A percentile compares a stretch with the other conserved stretches of the same genome.
Conservation (phyloP, 345 rosid species). For the Moricandia moricandioides region DNA sequence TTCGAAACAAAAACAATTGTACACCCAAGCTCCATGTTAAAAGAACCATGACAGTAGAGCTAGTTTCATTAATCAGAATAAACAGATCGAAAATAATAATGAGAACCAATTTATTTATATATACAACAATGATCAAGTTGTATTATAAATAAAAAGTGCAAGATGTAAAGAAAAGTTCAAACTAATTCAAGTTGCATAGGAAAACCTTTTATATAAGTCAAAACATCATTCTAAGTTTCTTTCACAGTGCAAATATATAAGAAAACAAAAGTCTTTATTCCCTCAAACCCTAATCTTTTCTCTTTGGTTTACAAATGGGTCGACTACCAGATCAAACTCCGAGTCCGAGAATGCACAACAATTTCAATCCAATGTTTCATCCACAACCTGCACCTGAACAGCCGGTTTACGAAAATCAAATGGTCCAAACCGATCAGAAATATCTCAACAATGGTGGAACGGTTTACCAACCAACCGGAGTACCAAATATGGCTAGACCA, state of each 20-base stretch:
- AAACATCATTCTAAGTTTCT: background rate
- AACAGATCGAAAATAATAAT: background rate
- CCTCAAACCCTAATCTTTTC: background rate
- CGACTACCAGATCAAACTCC: slow-evolving; percentile 15
- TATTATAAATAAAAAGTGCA: slow-evolving; percentile 1
- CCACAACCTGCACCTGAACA: slow-evolving; percentile 4
- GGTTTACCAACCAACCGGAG: slow-evolving; percentile 1
- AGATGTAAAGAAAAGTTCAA: slow-evolving; percentile 9
- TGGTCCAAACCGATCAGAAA: background rate
- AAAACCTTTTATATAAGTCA: slow-evolving; percentile 16
- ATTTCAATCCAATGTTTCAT: slow-evolving; percentile 16
- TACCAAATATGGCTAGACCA: background rate
- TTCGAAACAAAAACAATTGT: background rate
- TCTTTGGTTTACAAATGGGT: slow-evolving; percentile 29
- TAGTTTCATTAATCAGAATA: background rate
- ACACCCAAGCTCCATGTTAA: slow-evolving; percentile 6
- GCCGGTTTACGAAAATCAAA: slow-evolving; percentile 8
- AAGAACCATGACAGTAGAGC: slow-evolving; percentile 17
- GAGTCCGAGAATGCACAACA: slow-evolving; percentile 21
- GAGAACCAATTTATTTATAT: background rate
- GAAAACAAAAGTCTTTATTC: background rate
- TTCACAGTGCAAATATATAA: background rate
- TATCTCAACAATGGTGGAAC: slow-evolving; percentile 17
- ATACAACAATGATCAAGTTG: background rate
- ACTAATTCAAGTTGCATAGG: slow-evolving; percentile 16